Base-by-base conservation (phyloP, 371 early-diverging fungal genomes). In the Mucor ambiguus region DNA sequence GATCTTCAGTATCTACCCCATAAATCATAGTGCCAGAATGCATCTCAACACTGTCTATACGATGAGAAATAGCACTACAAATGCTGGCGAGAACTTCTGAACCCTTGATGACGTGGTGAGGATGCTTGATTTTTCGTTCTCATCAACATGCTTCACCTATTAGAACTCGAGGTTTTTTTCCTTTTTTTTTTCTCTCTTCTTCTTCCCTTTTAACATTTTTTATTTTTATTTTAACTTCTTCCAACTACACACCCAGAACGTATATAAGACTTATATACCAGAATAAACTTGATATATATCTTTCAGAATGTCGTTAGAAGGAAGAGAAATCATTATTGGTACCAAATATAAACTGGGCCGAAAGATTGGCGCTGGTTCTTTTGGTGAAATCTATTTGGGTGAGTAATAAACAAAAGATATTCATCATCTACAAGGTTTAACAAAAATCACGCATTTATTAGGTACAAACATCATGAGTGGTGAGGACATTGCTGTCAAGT, bases 321-420 rank as follows among this genome's bases (percentile, higher is more conserved):
- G 79, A 71, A 70, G 77, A 73, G 77, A 80, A 56, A 76, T 74
- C 66, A 68, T 79, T 58, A 68, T 79, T 67, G 98, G 94, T 66
- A 90, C 92, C 83, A 96, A 95, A 79, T 98, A 94, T 85, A 86
- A 92, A 70, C 81, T 99, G 60, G 95, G 96, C 57, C 86, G 95
- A 69, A 98, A 98, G 87, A 96, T 99, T 80, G 99, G 99, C 64
- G 92, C 95, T 60, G 99, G 99, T 67, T 95, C 96, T 49, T 99
- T 99, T 90, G 99, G 99, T 62, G 99, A 99, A 78, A 98, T 99
- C 75, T 99, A 95, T 80, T 85, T 97, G 60, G 97, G 96, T 92
- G 84, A 67, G 41, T 59, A 41, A 48, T 18, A 44, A 30, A 59
- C 37, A 26, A 30, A 32, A 22, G 46, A 63, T 16, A 38, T 18